A percentile compares a stretch with the other conserved stretches of the same genome.
phyloP scores from a whole-genome alignment of 768 basidiomycete species.

The Termitomyces sp. region DNA sequence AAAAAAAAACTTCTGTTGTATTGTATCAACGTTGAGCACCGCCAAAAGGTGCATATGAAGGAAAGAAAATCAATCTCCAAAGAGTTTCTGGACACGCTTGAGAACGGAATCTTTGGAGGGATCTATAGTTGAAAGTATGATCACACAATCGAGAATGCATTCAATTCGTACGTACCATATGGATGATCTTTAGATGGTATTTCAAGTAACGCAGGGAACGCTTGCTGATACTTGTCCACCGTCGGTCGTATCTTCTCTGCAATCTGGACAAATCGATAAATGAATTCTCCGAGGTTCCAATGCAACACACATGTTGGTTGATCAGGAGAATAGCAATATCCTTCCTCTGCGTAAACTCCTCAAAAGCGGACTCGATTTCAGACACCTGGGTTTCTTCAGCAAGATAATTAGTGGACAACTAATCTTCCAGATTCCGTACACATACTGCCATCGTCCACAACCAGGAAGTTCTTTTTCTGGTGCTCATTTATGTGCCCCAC shows the following conservation, averaged over 20 bases:
- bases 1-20: conserved; percentile 6
- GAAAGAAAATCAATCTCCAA: conserved; percentile 63
- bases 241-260: conserved; percentile 96
- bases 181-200: conserved; percentile 99
- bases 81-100: conserved; percentile 94
- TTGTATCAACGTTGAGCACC: conserved; percentile 8
- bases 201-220: conserved; percentile 95
- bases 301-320: conserved; percentile 85
- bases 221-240: conserved; percentile 92
- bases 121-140: conserved; percentile 44
- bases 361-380: conserved; percentile 86
- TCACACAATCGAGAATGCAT: neutral
- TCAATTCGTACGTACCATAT: conserved; percentile 60
- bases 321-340: conserved; percentile 96
- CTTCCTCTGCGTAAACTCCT: conserved; percentile 90
- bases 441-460: conserved; percentile 92
- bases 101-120: conserved; percentile 94
- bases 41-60: neutral
- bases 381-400: conserved; percentile 81
- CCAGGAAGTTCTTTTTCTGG: conserved; percentile 96
- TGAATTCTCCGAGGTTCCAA: neutral
- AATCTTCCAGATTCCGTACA: conserved; percentile 6
- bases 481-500: conserved; percentile 87
- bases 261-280: conserved; percentile 45
- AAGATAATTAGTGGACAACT: neutral